Evolutionary conservation across 331 rosid species (phyloP).

Genomic region (Cydonia oblonga): DNA sequence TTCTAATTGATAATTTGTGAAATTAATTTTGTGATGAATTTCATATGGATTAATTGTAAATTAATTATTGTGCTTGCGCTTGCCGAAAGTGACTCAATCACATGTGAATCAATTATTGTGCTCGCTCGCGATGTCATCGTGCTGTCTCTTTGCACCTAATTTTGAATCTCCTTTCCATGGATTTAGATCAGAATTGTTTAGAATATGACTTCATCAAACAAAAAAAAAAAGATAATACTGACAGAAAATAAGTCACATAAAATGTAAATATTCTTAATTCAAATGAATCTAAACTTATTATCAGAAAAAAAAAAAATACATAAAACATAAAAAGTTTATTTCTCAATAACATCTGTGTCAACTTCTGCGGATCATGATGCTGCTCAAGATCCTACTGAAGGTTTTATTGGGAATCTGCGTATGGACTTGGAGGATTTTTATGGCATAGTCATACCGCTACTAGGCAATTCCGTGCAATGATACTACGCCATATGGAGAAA

Average conservation of each 20-base stretch:
- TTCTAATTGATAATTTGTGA: background rate
- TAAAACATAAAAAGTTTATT: too few species aligned
- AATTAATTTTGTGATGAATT: background rate
- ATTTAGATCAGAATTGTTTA: background rate
- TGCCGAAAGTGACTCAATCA: too few species aligned
- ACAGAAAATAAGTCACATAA: too few species aligned
- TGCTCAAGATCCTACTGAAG: background rate
- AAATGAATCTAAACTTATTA: too few species aligned
- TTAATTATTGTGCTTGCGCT: background rate
- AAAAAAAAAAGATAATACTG: too few species aligned
- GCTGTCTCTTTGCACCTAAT: background rate
- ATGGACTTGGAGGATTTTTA: background rate
- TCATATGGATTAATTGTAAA: background rate
- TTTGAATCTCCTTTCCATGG: rapidly evolving
- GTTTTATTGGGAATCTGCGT: background rate
- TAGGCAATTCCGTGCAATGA: background rate
- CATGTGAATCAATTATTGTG: background rate
- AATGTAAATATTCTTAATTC: background rate
- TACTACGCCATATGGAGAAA: background rate
- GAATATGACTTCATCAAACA: background rate
- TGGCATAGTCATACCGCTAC: background rate
- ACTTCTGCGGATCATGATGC: background rate
- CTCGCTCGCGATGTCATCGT: background rate
- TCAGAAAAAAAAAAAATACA: background rate
- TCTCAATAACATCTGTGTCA: background rate